Base-by-base conservation (phyloP, 2,329 filamentous ascomycete genomes). In the Erysiphe neolycopersici region DNA sequence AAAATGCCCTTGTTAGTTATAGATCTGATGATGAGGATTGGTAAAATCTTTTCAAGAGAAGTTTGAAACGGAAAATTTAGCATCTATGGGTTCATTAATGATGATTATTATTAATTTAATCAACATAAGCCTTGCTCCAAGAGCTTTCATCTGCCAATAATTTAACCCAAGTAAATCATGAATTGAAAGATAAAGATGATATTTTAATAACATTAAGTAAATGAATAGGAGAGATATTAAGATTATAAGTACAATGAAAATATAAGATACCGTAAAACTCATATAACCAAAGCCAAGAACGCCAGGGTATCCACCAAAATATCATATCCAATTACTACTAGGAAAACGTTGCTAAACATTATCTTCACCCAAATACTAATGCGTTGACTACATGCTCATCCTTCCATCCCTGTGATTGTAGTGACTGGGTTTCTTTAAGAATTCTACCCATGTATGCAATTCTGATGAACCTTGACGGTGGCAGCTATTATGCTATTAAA, bases 361-460 rank as follows among this genome's bases (percentile, higher is more conserved):
- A 18, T 38, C 32, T 32, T 45, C 39, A 50, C 16, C 42, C 48
- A 43, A 55, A 54, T 3, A 89, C 71, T 46, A 89, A 64, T 18
- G 77, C 83, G 56, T 85, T 89, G 44, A 92, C 61, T 31, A 89
- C 64, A 54, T 89, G 69, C 32, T 74, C 79, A 47, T 69, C 66
- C 52, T 74, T 70, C 79, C 81, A 93, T 41, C 78, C 79, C 51
- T 89, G 78, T 3, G 68, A 67, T 38, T 64, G 59, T 16, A 93
- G 62, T 0, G 76, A 67, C 17, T 69, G 57, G 44, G 67, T 66
- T 49, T 87, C 80, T 49, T 75, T 73, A 39, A 93, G 67, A 42
- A 85, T 71, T 56, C 75, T 82, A 50, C 85, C 85, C 59, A 89
- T 68, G 57, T 92, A 91, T 17, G 73, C 76, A 46, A 93, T 69